These are phyloP conservation scores for Linanthus parryae DNA, from an alignment of 148 eudicot species.

Conservation along the genomic window DNA sequence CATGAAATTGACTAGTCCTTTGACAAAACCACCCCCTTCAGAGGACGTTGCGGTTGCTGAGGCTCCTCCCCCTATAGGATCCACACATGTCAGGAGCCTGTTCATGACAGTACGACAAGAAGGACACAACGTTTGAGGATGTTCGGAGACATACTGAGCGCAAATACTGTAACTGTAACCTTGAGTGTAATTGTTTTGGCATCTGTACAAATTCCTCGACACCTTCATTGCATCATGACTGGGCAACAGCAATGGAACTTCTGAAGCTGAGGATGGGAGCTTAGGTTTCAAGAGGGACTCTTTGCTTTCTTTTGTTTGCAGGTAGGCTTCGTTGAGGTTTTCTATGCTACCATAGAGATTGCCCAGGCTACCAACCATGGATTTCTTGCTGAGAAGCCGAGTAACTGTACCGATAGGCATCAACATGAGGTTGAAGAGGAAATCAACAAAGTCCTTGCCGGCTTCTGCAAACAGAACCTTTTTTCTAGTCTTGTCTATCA, in stretches of 20 bases:
- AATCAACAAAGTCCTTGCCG: conserved; percentile 4
- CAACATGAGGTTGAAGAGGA: conserved; percentile 4
- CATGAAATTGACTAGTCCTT: too few species aligned
- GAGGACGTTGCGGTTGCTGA: too few species aligned
- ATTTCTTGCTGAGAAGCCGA: not conserved
- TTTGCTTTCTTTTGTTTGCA: conserved; percentile 1
- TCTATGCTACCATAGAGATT: not conserved
- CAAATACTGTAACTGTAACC: too few species aligned
- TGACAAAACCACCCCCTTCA: too few species aligned
- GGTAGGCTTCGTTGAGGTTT: conserved; percentile 3
- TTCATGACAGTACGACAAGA: too few species aligned
- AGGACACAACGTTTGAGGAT: too few species aligned
- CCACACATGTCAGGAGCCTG: too few species aligned
- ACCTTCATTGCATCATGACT: too few species aligned
- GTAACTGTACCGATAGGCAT: conserved; percentile 1
- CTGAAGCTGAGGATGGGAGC: not conserved
- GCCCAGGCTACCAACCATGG: conserved; percentile 9
- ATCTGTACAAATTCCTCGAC: too few species aligned
- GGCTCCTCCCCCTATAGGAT: too few species aligned
- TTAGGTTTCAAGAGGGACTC: not conserved
- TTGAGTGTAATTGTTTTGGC: too few species aligned
- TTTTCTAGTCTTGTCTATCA: not conserved
- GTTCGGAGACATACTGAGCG: too few species aligned
- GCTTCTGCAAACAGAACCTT: conserved; percentile 10
- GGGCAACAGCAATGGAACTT: conserved; percentile 8